Percentiles rank a stretch among this genome's conserved stretches.
Conservation (phyloP, 2,329 filamentous ascomycete species). For the Cyphellophora attinorum region DNA sequence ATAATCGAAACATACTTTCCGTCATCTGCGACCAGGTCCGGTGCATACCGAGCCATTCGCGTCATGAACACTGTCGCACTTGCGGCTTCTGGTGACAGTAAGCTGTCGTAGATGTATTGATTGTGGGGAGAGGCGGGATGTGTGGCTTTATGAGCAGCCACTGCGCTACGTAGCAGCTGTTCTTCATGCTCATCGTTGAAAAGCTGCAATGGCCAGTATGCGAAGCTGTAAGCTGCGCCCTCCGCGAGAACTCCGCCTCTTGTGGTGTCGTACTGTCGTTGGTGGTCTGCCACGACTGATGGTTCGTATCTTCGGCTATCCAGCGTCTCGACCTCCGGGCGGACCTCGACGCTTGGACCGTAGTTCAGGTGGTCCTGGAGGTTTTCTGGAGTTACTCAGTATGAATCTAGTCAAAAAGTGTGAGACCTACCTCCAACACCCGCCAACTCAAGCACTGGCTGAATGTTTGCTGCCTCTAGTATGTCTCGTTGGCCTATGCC, state of each 20-base stretch:
- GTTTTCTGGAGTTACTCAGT: slow-evolving; percentile 1
- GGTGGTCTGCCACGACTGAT: not conserved
- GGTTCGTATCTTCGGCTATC: not conserved
- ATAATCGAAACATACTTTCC: no score
- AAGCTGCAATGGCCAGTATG: not conserved
- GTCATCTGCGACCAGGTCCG: not conserved
- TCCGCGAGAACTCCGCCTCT: not conserved
- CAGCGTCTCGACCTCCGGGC: not conserved
- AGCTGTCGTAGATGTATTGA: not conserved
- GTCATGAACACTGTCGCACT: not conserved
- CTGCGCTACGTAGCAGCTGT: not conserved
- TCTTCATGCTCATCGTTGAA: not conserved
- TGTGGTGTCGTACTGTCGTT: not conserved
- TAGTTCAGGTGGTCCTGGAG: slow-evolving; percentile 2
- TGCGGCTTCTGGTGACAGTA: not conserved
- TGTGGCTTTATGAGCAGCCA: not conserved
- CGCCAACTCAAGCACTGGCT: not conserved
- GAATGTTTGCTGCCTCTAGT: not conserved
- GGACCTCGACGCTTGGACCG: slow-evolving; percentile 1
- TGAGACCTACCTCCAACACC: slow-evolving; percentile 1
- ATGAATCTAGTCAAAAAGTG: no score
- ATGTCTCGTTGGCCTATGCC: not conserved
- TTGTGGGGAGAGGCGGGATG: not conserved
- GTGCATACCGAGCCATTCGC: not conserved
- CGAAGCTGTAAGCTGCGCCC: not conserved